phyloP scores from a whole-genome alignment of 345 rosid genomes.

The Angophora floribunda region DNA sequence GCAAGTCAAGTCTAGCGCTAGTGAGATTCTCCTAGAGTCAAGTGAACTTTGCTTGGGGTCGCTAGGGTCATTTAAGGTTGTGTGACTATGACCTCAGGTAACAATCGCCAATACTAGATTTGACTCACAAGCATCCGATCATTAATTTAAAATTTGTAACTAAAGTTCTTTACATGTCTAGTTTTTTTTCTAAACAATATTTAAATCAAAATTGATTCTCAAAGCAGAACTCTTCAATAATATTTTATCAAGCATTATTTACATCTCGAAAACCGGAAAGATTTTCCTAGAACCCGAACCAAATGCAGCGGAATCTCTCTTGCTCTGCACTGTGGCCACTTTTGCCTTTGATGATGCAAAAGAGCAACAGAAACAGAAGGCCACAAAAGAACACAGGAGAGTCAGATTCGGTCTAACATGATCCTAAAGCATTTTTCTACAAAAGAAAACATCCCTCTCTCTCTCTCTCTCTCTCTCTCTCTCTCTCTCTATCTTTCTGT shows the following conservation, averaged over 20 bases:
- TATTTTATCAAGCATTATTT: rapidly evolving
- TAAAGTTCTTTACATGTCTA: too few relatives aligned
- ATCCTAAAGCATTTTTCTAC: not conserved
- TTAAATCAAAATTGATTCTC: not conserved
- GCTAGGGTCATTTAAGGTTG: too few relatives aligned
- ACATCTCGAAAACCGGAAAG: not conserved
- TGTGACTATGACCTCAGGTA: not conserved
- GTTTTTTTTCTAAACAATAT: not conserved
- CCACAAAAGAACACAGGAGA: not conserved
- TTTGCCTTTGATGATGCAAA: not conserved
- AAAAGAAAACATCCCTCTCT: not conserved
- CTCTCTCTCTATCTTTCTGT: not conserved
- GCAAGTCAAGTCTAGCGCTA: rapidly evolving
- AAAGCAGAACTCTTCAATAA: rapidly evolving
- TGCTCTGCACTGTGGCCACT: not conserved
- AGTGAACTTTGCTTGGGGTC: too few relatives aligned
- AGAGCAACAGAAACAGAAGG: not conserved
- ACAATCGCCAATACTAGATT: not conserved
- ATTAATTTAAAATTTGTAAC: not conserved
- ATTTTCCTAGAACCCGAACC: not conserved
- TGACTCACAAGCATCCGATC: not conserved
- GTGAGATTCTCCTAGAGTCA: too few relatives aligned
- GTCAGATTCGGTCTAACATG: not conserved
- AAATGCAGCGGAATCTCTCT: not conserved
- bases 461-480: not conserved